Base-by-base conservation (phyloP, 768 basidiomycete genomes). In the Dentipellis fragilis region DNA sequence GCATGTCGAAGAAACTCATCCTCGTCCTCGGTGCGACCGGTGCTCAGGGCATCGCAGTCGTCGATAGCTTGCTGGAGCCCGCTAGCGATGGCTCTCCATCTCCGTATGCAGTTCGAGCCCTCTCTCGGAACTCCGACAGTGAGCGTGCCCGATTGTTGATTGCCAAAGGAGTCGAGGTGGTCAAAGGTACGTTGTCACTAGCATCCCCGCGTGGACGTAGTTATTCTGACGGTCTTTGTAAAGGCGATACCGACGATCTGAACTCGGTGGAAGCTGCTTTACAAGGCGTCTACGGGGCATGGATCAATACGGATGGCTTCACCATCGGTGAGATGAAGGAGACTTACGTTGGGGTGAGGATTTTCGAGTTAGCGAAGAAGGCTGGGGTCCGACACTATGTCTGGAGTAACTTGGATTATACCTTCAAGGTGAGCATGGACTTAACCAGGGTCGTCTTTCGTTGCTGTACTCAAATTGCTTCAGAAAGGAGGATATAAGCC, bases 21-120 rank as follows among this genome's bases (percentile, higher is more conserved):
- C 66, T 73, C 49, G 72, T 76, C 52, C 68, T 75, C 22, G 73
- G 75, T 38, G 75, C 69, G 4, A 75, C 74, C 38, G 75, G 75
- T 47, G 72, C 73, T 9, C 75, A 75, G 54, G 75, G 75, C 11
- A 63, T 68, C 53, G 65, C 66, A 22, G 71, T 74, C 35, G 64
- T 73, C 36, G 63, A 70, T 38, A 66, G 68, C 19, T 62, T 74
- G 21, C 68, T 75, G 38, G 63, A 65, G 11, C 64, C 64, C 10
- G 60, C 49, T 52, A 60, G 63, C 29, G 68, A 72, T 40, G 72
- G 71, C 6, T 64, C 64, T 6, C 68, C 74, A 0, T 73, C 74
- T 22, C 74, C 73, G 2, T 75, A 72, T 58, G 57, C 60, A 11
- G 67, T 75, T 9, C 71, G 73, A 52, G 74, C 72, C 1, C 65